Percentiles rank a stretch among this genome's conserved stretches.
Evolutionary conservation across 176 grass and related monocot genomes (phyloP).

Genomic region (Triticum urartu): DNA sequence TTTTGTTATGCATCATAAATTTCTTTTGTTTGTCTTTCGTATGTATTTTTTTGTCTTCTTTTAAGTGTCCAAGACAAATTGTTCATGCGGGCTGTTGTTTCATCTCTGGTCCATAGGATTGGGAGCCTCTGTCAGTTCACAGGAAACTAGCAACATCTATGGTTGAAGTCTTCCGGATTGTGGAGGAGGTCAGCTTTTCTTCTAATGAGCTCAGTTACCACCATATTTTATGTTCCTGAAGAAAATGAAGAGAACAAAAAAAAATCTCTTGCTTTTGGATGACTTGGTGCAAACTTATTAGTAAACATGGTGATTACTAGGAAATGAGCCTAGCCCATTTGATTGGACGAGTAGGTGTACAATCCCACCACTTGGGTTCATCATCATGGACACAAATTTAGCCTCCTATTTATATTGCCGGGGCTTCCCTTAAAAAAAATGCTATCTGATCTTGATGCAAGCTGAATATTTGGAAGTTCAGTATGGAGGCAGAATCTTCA

Average conservation of each 20-base stretch:
- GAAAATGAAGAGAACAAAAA: background rate
- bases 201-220: constrained; percentile 3
- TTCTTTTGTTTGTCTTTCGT: background rate
- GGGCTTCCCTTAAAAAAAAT: background rate
- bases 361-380: background rate
- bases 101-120: constrained; percentile 49
- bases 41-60: background rate
- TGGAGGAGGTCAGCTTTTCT: constrained; percentile 76
- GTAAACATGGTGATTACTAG: constrained; percentile 15
- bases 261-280: constrained; percentile 9
- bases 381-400: background rate
- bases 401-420: background rate
- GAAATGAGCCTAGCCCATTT: background rate
- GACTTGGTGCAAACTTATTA: constrained; percentile 2
- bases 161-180: constrained; percentile 87
- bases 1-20: background rate
- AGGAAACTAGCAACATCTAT: constrained; percentile 71
- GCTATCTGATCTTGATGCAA: constrained; percentile 13
- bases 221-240: background rate
- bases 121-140: constrained; percentile 72
- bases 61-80: background rate
- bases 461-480: background rate
- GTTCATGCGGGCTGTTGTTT: constrained; percentile 24
- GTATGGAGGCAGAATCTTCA: constrained; percentile 15
- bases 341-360: background rate